These are phyloP conservation scores for Podospora bellae-mahoneyi DNA, from an alignment of 495 filamentous ascomycete genomes.

Conservation along the genomic window DNA sequence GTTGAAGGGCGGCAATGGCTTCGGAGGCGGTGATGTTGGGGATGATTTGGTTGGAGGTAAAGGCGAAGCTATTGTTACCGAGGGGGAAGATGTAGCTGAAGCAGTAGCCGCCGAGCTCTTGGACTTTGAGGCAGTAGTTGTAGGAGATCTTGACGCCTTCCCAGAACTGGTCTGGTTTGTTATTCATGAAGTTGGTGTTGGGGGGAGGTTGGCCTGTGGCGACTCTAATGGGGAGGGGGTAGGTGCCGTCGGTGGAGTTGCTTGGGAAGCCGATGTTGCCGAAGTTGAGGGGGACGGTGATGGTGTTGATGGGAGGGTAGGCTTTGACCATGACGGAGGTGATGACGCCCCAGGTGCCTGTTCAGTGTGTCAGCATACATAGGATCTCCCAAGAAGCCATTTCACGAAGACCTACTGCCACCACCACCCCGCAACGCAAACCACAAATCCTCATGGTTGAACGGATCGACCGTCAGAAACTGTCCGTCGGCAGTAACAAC, in stretches of 20 bases:
- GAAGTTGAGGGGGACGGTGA: conserved; percentile 14
- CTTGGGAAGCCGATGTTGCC: conserved; percentile 11
- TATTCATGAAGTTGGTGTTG: conserved; percentile 21
- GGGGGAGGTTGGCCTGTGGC: conserved; percentile 28
- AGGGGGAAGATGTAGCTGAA: conserved; percentile 44
- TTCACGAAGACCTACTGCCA: conserved; percentile 37
- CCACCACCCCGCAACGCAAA: conserved; percentile 61
- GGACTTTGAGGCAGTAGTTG: conserved; percentile 33
- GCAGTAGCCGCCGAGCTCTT: conserved; percentile 41
- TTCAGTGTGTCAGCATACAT: neutral
- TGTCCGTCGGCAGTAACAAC: conserved; percentile 56
- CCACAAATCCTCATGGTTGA: conserved; percentile 55
- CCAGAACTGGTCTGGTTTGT: conserved; percentile 50
- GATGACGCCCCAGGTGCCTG: conserved; percentile 52
- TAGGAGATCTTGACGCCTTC: conserved; percentile 42
- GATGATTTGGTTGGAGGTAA: conserved; percentile 33
- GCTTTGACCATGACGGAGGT: conserved; percentile 49
- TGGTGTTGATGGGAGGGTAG: conserved; percentile 33
- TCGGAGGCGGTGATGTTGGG: conserved; percentile 31
- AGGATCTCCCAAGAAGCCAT: neutral
- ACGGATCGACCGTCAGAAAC: conserved; percentile 50
- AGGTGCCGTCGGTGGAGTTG: conserved; percentile 19
- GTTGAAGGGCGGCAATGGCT: conserved; percentile 41
- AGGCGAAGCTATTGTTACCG: conserved; percentile 33
- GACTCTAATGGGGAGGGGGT: conserved; percentile 21